These are phyloP conservation scores for Lactifluus pinguis DNA, from an alignment of 768 basidiomycete species.

Conservation along the genomic window DNA sequence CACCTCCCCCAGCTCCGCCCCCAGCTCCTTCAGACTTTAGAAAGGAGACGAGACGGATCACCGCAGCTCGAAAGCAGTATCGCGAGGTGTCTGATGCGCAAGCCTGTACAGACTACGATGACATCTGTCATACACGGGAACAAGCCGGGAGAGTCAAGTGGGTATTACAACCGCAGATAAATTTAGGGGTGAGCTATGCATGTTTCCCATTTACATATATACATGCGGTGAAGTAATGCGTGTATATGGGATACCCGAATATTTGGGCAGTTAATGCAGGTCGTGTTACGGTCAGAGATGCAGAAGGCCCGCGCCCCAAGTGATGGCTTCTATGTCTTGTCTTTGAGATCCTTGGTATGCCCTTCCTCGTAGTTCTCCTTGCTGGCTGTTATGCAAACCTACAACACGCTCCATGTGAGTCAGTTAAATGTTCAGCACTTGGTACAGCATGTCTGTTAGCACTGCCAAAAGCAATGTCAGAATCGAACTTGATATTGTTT, in stretches of 20 bases:
- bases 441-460: conserved; percentile 30
- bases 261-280: too few species aligned
- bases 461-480: too few species aligned
- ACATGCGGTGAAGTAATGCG: conserved; percentile 22
- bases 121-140: conserved; percentile 60
- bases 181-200: conserved; percentile 36
- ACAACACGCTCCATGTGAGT: neutral
- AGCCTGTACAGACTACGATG: conserved; percentile 27
- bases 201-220: conserved; percentile 30
- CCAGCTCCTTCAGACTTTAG: conserved; percentile 17
- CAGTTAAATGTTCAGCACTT: too few species aligned
- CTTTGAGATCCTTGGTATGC: conserved; percentile 56
- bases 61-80: conserved; percentile 57
- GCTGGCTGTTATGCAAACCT: neutral
- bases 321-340: conserved; percentile 69
- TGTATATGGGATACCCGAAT: too few species aligned
- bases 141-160: conserved; percentile 41
- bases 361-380: neutral
- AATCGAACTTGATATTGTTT: too few species aligned
- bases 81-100: conserved; percentile 28
- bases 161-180: conserved; percentile 47
- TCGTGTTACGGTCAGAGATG: conserved; percentile 31
- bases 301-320: conserved; percentile 41
- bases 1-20: conserved; percentile 17
- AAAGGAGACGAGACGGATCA: conserved; percentile 35